A percentile compares a stretch with the other conserved stretches of the same genome.
Evolutionary conservation across 2,329 filamentous ascomycete genomes (phyloP).

Genomic region (Stagonosporopsis rhizophila): DNA sequence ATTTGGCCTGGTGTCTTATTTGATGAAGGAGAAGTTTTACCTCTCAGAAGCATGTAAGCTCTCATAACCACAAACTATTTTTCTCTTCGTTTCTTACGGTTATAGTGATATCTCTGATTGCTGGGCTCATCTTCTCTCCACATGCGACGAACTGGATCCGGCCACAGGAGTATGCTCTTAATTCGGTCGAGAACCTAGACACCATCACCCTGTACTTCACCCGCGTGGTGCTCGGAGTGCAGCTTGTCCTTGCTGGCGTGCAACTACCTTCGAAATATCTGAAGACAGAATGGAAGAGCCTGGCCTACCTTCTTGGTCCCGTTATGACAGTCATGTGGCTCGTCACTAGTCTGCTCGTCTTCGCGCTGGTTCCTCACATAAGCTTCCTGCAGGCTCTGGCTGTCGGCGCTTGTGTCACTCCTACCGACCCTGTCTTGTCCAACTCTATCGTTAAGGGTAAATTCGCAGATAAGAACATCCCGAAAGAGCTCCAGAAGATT

Average conservation of each 20-base stretch:
- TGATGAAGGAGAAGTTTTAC: conserved; percentile 89
- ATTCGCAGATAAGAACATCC: conserved; percentile 90
- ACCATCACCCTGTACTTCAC: conserved; percentile 83
- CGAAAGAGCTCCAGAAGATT: conserved; percentile 77
- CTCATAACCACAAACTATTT: no score
- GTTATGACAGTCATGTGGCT: conserved; percentile 91
- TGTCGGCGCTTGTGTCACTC: conserved; percentile 86
- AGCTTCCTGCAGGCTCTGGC: conserved; percentile 79
- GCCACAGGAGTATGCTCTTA: conserved; percentile 74
- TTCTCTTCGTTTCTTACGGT: neutral
- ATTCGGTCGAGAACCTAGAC: conserved; percentile 65
- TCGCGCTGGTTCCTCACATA: conserved; percentile 74
- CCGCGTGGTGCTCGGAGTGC: conserved; percentile 85
- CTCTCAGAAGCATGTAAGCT: conserved; percentile 84
- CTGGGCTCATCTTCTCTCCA: conserved; percentile 80
- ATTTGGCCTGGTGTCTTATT: conserved; percentile 89
- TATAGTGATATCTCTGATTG: conserved; percentile 81
- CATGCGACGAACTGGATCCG: conserved; percentile 77
- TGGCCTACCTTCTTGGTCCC: conserved; percentile 78
- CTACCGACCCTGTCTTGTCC: conserved; percentile 86
- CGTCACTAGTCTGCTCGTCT: conserved; percentile 78
- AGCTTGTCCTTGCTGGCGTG: conserved; percentile 86
- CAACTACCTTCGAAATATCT: conserved; percentile 87
- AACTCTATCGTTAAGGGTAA: conserved; percentile 93
- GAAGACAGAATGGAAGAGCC: conserved; percentile 76